A percentile compares a stretch with the other conserved stretches of the same genome.
Evolutionary conservation across 345 rosid genomes (phyloP).

Genomic region (Pistacia atlantica): DNA sequence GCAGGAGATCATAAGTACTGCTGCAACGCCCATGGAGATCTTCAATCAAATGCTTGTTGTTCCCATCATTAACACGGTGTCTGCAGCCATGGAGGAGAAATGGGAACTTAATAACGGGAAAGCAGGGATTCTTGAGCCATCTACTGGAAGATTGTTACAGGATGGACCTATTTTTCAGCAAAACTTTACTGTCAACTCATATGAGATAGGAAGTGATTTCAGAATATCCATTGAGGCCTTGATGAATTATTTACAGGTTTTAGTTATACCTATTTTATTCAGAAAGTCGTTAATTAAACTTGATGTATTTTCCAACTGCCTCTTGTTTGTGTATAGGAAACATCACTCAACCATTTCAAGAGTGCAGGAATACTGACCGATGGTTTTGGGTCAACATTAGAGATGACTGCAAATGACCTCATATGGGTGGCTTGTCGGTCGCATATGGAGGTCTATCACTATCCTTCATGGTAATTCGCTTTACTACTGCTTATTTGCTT

Average conservation of each 20-base stretch:
- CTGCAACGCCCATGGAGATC: too few species aligned
- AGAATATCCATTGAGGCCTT: slow-evolving; percentile 13
- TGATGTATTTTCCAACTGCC: too few species aligned
- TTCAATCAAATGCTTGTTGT: too few species aligned
- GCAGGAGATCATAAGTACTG: too few species aligned
- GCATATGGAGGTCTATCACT: slow-evolving; percentile 19
- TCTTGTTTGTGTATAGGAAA: slow-evolving; percentile 25
- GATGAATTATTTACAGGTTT: slow-evolving; percentile 30
- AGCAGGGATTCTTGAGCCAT: too few species aligned
- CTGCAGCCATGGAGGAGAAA: too few species aligned
- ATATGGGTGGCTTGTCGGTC: slow-evolving; percentile 23
- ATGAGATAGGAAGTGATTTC: slow-evolving; percentile 21
- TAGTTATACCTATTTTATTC: not conserved
- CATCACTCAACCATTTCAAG: slow-evolving; percentile 24
- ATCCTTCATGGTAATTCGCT: slow-evolving; percentile 32
- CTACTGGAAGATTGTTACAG: slow-evolving; percentile 24
- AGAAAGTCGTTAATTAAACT: too few species aligned
- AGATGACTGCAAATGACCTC: slow-evolving; percentile 27
- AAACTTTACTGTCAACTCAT: slow-evolving; percentile 29
- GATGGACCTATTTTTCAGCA: slow-evolving; percentile 27
- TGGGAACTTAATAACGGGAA: too few species aligned
- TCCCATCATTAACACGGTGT: too few species aligned
- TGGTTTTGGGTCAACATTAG: slow-evolving; percentile 34
- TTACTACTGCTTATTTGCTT: too few species aligned
- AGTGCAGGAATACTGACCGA: slow-evolving; percentile 11